Conservation (phyloP, 371 early-diverging fungal species). For the Mortierella sp. region DNA sequence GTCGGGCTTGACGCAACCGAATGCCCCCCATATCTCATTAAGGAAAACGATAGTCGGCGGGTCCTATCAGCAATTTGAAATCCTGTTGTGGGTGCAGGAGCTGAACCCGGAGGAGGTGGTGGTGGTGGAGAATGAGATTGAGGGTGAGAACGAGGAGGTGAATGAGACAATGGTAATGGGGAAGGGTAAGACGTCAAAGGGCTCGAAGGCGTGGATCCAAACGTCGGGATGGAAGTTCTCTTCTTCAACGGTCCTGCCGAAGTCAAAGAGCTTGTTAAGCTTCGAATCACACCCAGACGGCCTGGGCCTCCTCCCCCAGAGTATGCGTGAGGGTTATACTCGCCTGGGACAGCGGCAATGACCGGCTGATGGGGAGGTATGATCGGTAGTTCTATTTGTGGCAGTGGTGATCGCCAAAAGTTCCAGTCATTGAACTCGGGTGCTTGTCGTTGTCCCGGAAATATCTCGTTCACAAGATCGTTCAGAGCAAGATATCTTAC, state of each 20-base stretch:
- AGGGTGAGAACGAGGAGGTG: not conserved
- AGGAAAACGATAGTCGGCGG: constrained; percentile 31
- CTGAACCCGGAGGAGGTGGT: constrained; percentile 9
- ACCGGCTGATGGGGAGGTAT: constrained; percentile 26
- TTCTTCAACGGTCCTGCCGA: constrained; percentile 30
- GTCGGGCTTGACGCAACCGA: not conserved
- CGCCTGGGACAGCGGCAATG: constrained; percentile 20
- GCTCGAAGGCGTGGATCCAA: constrained; percentile 17
- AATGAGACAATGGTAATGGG: not conserved
- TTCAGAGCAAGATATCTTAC: constrained; percentile 84
- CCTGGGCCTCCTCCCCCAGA: constrained; percentile 2
- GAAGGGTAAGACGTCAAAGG: not conserved
- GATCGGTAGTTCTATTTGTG: constrained; percentile 66
- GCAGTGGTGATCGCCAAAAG: constrained; percentile 80
- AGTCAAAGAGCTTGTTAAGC: constrained; percentile 32
- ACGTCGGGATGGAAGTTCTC: constrained; percentile 34
- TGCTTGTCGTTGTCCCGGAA: constrained; percentile 78
- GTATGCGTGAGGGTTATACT: not conserved
- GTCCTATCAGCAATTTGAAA: constrained; percentile 32
- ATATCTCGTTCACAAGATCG: constrained; percentile 96
- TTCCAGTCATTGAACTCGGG: constrained; percentile 89
- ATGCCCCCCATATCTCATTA: constrained; percentile 37
- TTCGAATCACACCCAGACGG: constrained; percentile 54
- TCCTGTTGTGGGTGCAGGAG: constrained; percentile 30
- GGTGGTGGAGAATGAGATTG: constrained; percentile 3